Base-by-base conservation (phyloP, 805 yeast species). In the Dipodascus geniculatus region DNA sequence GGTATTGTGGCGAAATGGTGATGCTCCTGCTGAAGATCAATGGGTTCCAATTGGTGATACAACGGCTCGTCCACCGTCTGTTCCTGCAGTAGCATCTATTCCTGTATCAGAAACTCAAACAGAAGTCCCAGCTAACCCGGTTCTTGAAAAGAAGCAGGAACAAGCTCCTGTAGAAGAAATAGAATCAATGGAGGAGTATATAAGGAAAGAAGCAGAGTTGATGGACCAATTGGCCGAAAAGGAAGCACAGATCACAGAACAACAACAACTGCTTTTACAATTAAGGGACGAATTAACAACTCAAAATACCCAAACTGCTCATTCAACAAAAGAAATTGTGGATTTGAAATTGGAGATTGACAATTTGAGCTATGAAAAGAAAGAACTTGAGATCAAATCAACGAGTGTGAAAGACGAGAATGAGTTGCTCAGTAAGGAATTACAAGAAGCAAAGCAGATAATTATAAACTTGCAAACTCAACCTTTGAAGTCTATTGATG, bases 1-100 rank as follows among this genome's bases (percentile, higher is more conserved):
- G 22, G 52, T 57, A 2, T 57, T 53, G 38, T 70, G 75, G 74
- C 57, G 75, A 52, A 48, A 56, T 17, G 74, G 76, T 20, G 60
- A 57, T 3, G 51, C 55, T 1, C 66, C 65, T 1, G 58, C 68
- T 2, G 51, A 60, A 19, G 52, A 57, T 3, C 56, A 55, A 14
- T 67, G 72, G 68, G 61, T 61, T 2, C 52, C 48, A 16, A 16
- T 56, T 14, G 54, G 42, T 16, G 49, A 47, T 9, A 20, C 51
- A 33, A 22, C 28, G 14, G 11, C 33, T 28, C 33, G 33, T 11
- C 11, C 33, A 28, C 6, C 33, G 33, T 6, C 11, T 28, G 11
- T n/a, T n/a, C n/a, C n/a, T n/a, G n/a, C n/a, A n/a, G n/a, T n/a
- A n/a, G 49, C 53, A 3, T 23, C 50, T 14, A 52, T 55, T 2